A percentile compares a stretch with the other conserved stretches of the same genome.
Conservation (phyloP, 495 filamentous ascomycete species). For the Xanthoparmelia taractica region DNA sequence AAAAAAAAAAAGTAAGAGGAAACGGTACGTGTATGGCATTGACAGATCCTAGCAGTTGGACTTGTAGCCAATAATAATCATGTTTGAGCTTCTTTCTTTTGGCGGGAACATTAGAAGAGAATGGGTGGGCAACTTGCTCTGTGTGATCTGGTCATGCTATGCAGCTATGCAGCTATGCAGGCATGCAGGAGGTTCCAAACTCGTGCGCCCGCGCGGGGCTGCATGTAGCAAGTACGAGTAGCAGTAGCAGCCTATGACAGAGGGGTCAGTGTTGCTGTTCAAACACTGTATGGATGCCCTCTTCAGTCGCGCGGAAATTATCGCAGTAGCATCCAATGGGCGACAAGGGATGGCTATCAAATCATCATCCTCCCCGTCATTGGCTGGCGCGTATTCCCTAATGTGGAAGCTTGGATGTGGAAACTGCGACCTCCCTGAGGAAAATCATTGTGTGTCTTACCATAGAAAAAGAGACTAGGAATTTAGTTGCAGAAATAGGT, state of each 20-base stretch:
- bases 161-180: background rate
- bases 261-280: background rate
- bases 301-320: background rate
- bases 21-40: too few relatives aligned
- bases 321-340: slow-evolving; percentile 1
- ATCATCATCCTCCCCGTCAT: background rate
- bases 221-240: too few relatives aligned
- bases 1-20: background rate
- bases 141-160: background rate
- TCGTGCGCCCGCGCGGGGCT: background rate
- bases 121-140: too few relatives aligned
- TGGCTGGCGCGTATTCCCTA: background rate
- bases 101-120: too few relatives aligned
- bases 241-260: too few relatives aligned
- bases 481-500: background rate
- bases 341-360: background rate
- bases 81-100: background rate
- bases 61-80: background rate
- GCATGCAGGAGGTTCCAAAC: background rate
- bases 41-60: background rate
- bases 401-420: background rate
- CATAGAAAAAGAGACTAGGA: background rate
- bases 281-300: too few relatives aligned
- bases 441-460: background rate
- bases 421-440: background rate